Base-by-base conservation (phyloP, 2,329 filamentous ascomycete genomes). In the Penicillium sp. region DNA sequence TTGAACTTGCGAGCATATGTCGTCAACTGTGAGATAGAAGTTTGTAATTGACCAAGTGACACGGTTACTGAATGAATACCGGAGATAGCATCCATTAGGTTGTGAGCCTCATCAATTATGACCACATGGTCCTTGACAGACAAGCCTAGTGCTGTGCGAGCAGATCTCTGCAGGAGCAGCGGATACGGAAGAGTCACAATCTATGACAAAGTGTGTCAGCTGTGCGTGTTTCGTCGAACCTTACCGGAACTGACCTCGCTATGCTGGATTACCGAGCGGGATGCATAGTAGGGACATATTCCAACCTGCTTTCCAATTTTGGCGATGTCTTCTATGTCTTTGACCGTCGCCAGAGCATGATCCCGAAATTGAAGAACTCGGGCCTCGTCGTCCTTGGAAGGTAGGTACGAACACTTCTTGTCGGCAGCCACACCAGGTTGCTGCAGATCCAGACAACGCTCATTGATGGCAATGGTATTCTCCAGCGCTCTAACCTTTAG, bases 31-130 rank as follows among this genome's bases (percentile, higher is more conserved):
- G 76, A 75, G 37, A 87, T 78, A 2, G 85, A 87, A 43, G 78
- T 76, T 34, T 79, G 79, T 13, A 97, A 71, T 47, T 96, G 89
- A 17, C 71, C 71, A 3, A 94, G 70, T 2, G 79, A 80, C 14
- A 97, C 76, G 23, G 86, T 80, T 0, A 87, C 80, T 0, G 90
- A 90, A 61, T 96, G 83, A 21, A 95, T 93, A 31, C 83, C 84
- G 11, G 87, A 80, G 31, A 98, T 87, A 0, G 91, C 89, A 62
- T 96, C 90, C 84, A 96, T 95, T 36, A 98, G 79, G 59, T 98
- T 98, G 62, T 98, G 93, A 0, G 93, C 93, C 70, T 98, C 93
- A 53, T 98, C 93, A 33, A 98, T 87, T 17, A 98, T 86, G n/a
- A 98, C 82, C 0, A 98, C 75, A 57, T 94, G 93, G 4, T 83